Evolutionary conservation across 2,329 filamentous ascomycete genomes (phyloP), one percentile per base, ranked within the genome.

Genomic region (Aureobasidium sp.): DNA sequence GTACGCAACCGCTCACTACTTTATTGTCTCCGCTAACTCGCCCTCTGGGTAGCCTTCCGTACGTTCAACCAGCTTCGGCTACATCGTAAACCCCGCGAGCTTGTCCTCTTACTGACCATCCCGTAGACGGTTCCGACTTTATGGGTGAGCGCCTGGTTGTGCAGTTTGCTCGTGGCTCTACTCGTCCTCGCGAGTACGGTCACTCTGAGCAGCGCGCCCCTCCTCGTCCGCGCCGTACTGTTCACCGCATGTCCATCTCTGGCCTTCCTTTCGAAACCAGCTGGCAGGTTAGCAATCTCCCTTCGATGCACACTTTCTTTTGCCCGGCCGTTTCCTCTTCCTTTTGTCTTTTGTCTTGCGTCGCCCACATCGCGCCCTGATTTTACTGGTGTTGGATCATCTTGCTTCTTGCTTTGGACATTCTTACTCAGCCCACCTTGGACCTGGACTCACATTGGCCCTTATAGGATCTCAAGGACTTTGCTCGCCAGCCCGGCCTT

Each of bases 381-480:
- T 32, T 27, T 21, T 21, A 11, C 54, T 39, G 54, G 54, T 37
- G 58, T 45, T 53, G 47, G 47, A 45, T 48, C 34, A 21, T 61
- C 30, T 48, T 42, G 32, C 41, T 45, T 44, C 59, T 69, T 67
- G 68, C 68, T 74, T 69, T 63, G 64, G 67, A 71, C 69, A 64
- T 68, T 65, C 63, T 67, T 65, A 70, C 83, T 83, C 66, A 66
- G 41, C 63, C 27, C 9, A 21, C 64, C 63, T 63, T 80, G 79
- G 82, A 84, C 75, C 70, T 66, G 84, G 79, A 91, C 89, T 92
- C 90, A 94, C 88, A 41, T 45, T 83, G 84, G 83, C 84, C 78
- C 83, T 80, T 87, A 79, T 91, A 99, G 94, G 94, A 99, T 78
- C 86, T 99, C 60, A 99, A 99, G 89, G 94, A 99, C 77, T 99